Conservation (phyloP, 306 rosid species). For the Prunus mongolica region DNA sequence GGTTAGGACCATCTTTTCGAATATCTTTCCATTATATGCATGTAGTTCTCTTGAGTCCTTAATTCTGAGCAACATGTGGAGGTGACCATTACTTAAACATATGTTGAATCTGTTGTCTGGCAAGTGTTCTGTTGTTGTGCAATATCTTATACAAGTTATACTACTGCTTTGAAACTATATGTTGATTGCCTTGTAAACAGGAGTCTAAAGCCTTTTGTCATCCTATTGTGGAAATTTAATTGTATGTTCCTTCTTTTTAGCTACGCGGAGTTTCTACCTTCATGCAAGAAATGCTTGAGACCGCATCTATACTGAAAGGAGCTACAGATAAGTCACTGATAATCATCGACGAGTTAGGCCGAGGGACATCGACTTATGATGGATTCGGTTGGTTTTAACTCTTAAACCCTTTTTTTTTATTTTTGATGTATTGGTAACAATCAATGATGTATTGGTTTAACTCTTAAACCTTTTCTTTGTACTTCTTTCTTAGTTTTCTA, state of each 20-base stretch:
- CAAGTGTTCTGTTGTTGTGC: constrained; percentile 8
- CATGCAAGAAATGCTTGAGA: constrained; percentile 99
- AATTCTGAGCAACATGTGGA: background rate
- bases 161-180: constrained; percentile 4
- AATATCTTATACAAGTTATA: background rate
- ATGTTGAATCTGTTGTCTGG: constrained; percentile 8
- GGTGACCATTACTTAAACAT: background rate
- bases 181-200: background rate
- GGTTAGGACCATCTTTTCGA: background rate
- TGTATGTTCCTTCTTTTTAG: constrained; percentile 37
- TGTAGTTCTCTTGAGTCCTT: background rate
- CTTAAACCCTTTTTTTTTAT: constrained; percentile 18
- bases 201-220: background rate
- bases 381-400: constrained; percentile 82
- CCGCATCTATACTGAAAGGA: constrained; percentile 93
- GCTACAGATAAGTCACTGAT: constrained; percentile 87
- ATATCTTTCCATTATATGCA: background rate
- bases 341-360: constrained; percentile 95
- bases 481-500: background rate
- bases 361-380: constrained; percentile 97
- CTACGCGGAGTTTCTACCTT: constrained; percentile 97
- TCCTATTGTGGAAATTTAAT: constrained; percentile 18
- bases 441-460: constrained; percentile 29
- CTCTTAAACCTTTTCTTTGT: constrained; percentile 12
- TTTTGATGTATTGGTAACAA: background rate